These are phyloP conservation scores for Penicillium rolfsii DNA, from an alignment of 2,329 filamentous ascomycete species.

Conservation along the genomic window DNA sequence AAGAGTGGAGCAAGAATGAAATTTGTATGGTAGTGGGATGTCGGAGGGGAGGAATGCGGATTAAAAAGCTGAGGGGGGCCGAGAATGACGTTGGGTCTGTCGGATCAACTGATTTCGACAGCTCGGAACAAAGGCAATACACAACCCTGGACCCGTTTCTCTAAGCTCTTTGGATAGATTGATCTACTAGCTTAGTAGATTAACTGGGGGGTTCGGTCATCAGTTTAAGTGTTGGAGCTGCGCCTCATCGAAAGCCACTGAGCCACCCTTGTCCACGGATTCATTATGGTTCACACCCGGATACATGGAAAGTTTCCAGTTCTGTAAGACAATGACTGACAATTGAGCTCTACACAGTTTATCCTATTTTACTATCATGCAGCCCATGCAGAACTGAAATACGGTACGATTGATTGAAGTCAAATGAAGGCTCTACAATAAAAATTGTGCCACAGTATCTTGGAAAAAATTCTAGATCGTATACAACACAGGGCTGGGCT, in stretches of 20 bases:
- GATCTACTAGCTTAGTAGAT: too few relatives aligned
- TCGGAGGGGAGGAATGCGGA: constrained; percentile 17
- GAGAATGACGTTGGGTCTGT: constrained; percentile 24
- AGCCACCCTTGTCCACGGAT: constrained; percentile 8
- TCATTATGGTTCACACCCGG: neutral
- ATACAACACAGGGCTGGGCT: neutral
- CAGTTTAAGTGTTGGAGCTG: constrained; percentile 8
- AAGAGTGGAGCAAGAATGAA: neutral
- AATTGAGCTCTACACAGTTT: neutral
- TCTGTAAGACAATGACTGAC: too few relatives aligned
- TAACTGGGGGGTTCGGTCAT: too few relatives aligned
- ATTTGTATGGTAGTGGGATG: constrained; percentile 11
- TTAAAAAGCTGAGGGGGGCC: constrained; percentile 22
- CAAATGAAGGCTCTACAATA: neutral
- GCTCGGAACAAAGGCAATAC: neutral
- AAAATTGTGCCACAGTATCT: neutral
- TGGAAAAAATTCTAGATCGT: neutral
- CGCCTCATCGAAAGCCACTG: constrained; percentile 16
- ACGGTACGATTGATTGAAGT: neutral
- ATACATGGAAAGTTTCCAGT: neutral
- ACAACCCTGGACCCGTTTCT: neutral
- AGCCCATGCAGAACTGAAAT: neutral
- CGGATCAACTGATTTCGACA: constrained; percentile 19
- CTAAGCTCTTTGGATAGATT: too few relatives aligned
- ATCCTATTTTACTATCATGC: neutral